Evolutionary conservation across 2,329 filamentous ascomycete genomes (phyloP), one percentile per base, ranked within the genome.

Genomic region (Hirsutella thompsonii): DNA sequence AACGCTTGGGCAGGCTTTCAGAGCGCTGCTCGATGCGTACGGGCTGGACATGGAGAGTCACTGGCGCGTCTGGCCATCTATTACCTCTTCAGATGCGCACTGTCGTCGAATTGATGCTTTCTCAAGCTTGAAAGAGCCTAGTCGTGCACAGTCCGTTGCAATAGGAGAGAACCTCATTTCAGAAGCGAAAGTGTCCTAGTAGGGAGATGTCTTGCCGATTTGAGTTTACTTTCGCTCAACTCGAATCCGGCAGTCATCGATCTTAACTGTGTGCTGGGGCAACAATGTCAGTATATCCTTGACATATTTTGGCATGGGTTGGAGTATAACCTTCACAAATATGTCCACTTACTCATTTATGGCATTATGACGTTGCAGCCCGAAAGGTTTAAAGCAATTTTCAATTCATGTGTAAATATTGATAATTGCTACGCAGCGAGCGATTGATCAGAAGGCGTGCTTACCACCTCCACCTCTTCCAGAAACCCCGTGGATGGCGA

Each of bases 181-280:
- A n/a, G n/a, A n/a, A n/a, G n/a, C n/a, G n/a, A n/a, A n/a, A n/a
- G n/a, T n/a, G n/a, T n/a, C n/a, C n/a, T n/a, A n/a, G n/a, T n/a
- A n/a, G n/a, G n/a, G n/a, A n/a, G n/a, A n/a, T n/a, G n/a, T n/a
- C n/a, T n/a, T n/a, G n/a, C n/a, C n/a, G n/a, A n/a, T n/a, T n/a
- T n/a, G n/a, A n/a, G n/a, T n/a, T n/a, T n/a, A n/a, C n/a, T 65
- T 66, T 10, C 59, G 58, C 40, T 65, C 61, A 2, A 65, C 62
- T 3, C 61, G 57, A 28, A 68, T 49, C 20, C 51, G 43, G 37
- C 46, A 46, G 5, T 55, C 60, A 4, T 57, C 48, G 16, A 68
- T 38, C 0, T 47, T 40, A 4, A 47, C 52, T 8, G 56, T 56
- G 36, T 62, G 47, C 64, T 68, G 38, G 1, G 26, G 18, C 20